Evolutionary conservation across 2,329 filamentous ascomycete genomes (phyloP), one percentile per base, ranked within the genome.

Genomic region (Colletotrichum paranaense): DNA sequence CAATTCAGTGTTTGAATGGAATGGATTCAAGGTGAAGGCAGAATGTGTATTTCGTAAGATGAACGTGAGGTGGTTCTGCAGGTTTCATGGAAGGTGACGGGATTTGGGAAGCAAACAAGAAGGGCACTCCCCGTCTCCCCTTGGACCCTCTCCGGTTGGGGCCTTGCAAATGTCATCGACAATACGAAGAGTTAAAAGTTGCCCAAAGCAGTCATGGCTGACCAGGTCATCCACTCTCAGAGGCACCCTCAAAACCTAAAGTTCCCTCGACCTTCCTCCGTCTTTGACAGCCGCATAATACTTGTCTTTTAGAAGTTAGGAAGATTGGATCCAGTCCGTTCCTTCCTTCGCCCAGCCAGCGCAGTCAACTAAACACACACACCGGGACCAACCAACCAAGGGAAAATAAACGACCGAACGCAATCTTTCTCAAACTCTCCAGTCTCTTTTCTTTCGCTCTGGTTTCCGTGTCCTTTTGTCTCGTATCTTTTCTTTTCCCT

Each of bases 121-220:
- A 42, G 16, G 14, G 38, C 38, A 7, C 16, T 24, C 55, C 55
- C 42, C 42, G 19, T n/a, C 42, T 19, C 38, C 38, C 38, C 38
- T 49, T n/a, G 42, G 38, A 19, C 42, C 42, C 42, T 49, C 42
- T 19, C 42, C 42, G n/a, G 19, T 49, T 49, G 42, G 42, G 42
- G 19, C 19, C 56, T 30, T 24, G 30, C 11, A 42, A 71, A 59
- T 62, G 56, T 32, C 68, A 62, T 55, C 38, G 24, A 57, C 38
- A 9, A 26, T 49, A 28, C 52, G 52, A 24, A 26, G 58, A 19
- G 26, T 12, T 38, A 19, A 38, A 35, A 59, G 14, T 68, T 72
- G 59, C 30, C 38, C 65, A 64, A 68, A 72, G 49, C 55, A 70
- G 66, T 49, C 32, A 70, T 56, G 46, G 60, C 56, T 69, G 46